These are phyloP conservation scores for Acacia confusa DNA, from an alignment of 306 rosid species.

Conservation along the genomic window DNA sequence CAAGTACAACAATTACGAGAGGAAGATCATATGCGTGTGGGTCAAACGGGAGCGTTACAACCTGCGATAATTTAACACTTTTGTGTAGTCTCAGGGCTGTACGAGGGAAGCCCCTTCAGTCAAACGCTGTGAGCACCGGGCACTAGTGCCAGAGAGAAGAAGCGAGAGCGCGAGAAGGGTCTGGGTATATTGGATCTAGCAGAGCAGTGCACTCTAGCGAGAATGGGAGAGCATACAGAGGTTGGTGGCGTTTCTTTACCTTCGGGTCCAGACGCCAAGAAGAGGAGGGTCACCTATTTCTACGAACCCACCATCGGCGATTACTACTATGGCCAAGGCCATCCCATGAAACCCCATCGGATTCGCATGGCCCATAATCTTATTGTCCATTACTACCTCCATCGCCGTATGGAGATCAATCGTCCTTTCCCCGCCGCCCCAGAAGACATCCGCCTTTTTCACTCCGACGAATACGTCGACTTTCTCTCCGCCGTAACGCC, in stretches of 20 bases:
- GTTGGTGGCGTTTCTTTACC: constrained; percentile 65
- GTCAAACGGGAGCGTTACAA: neutral
- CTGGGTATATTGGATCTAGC: constrained; percentile 22
- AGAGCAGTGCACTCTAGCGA: neutral
- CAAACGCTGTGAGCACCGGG: neutral
- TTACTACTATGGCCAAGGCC: constrained; percentile 83
- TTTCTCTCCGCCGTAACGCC: constrained; percentile 66
- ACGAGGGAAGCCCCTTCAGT: neutral
- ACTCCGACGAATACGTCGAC: constrained; percentile 67
- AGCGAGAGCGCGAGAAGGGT: neutral
- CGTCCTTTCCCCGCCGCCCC: constrained; percentile 67
- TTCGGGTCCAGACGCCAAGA: constrained; percentile 57
- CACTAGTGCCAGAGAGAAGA: neutral
- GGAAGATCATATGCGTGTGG: neutral
- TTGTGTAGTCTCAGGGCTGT: neutral
- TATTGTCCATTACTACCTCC: constrained; percentile 70
- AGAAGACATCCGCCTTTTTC: constrained; percentile 59
- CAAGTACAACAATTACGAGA: too few relatives aligned
- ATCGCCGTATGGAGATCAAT: constrained; percentile 83
- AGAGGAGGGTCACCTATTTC: constrained; percentile 73
- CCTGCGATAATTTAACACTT: too few relatives aligned
- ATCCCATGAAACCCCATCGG: constrained; percentile 86
- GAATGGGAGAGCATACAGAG: constrained; percentile 34
- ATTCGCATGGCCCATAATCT: constrained; percentile 85
- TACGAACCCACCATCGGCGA: constrained; percentile 77